Conservation (phyloP, 495 filamentous ascomycete genomes). For the Penicillium bialowiezense region DNA sequence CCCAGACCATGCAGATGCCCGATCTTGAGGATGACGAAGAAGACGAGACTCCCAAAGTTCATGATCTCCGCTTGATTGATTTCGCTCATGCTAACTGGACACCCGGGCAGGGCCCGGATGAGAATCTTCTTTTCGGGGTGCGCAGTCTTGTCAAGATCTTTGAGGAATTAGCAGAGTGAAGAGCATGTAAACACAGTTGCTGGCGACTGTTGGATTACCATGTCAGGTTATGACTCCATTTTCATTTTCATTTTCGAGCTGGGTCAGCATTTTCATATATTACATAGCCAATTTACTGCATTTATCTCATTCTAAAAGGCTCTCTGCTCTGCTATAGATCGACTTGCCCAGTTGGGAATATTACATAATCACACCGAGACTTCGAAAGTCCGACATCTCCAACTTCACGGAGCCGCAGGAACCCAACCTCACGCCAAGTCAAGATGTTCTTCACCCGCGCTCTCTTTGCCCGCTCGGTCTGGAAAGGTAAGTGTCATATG, state of each 20-base stretch:
- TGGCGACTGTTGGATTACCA: constrained; percentile 21
- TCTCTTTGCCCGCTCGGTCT: constrained; percentile 65
- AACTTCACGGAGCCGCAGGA: constrained; percentile 17
- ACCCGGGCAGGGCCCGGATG: constrained; percentile 81
- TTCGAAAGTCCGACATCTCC: constrained; percentile 13
- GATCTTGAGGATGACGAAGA: constrained; percentile 56
- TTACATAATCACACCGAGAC: constrained; percentile 17
- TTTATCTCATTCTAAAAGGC: not conserved
- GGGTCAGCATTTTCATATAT: not conserved
- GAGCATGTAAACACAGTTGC: constrained; percentile 22
- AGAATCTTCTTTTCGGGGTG: constrained; percentile 77
- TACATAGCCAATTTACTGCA: not conserved
- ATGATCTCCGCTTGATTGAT: constrained; percentile 86
- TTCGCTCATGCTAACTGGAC: constrained; percentile 93
- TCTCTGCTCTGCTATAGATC: too few relatives aligned
- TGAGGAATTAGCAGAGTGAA: constrained; percentile 50
- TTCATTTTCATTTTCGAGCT: not conserved
- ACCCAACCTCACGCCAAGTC: constrained; percentile 9
- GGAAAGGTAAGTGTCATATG: constrained; percentile 57
- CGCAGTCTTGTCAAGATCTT: constrained; percentile 71
- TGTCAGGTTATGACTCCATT: not conserved
- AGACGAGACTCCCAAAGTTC: constrained; percentile 68
- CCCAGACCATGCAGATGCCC: constrained; percentile 26
- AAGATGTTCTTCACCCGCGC: constrained; percentile 61
- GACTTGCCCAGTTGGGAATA: not conserved